Percentiles rank a stretch among this genome's conserved stretches.
These are phyloP conservation scores for Schizophyllum amplum DNA, from an alignment of 1,284 basidiomycete species.

Conservation along the genomic window DNA sequence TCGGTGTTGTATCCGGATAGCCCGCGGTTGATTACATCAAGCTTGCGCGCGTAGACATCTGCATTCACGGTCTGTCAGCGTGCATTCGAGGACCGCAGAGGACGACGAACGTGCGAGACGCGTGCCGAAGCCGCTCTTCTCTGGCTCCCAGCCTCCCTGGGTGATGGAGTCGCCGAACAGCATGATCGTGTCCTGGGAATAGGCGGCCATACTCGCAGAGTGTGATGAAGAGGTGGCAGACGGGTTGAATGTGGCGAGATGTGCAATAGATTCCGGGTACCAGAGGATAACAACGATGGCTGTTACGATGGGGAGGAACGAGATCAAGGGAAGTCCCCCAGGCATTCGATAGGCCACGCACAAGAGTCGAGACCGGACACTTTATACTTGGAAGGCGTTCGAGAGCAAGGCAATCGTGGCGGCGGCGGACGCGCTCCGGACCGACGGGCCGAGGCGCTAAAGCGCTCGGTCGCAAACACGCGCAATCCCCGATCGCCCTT, in stretches of 20 bases:
- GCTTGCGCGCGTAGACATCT: slow-evolving; percentile 71
- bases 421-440: no score
- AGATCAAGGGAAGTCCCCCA: background rate
- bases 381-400: no score
- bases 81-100: slow-evolving; percentile 5
- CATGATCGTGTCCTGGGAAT: slow-evolving; percentile 55
- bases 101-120: slow-evolving; percentile 45
- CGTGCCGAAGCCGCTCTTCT: slow-evolving; percentile 48
- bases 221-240: background rate
- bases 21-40: slow-evolving; percentile 82
- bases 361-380: background rate
- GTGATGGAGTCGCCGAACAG: slow-evolving; percentile 76
- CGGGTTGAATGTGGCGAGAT: background rate
- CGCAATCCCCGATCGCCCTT: no score
- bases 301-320: background rate
- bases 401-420: no score
- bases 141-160: slow-evolving; percentile 48
- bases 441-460: no score
- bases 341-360: background rate
- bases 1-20: slow-evolving; percentile 77
- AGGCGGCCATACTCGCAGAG: slow-evolving; percentile 39
- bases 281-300: background rate
- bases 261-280: background rate
- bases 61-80: slow-evolving; percentile 3
- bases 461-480: no score